Percentiles rank a stretch among this genome's conserved stretches.
phyloP scores from a whole-genome alignment of 805 yeast species.

The Yamadazyma olivae region DNA sequence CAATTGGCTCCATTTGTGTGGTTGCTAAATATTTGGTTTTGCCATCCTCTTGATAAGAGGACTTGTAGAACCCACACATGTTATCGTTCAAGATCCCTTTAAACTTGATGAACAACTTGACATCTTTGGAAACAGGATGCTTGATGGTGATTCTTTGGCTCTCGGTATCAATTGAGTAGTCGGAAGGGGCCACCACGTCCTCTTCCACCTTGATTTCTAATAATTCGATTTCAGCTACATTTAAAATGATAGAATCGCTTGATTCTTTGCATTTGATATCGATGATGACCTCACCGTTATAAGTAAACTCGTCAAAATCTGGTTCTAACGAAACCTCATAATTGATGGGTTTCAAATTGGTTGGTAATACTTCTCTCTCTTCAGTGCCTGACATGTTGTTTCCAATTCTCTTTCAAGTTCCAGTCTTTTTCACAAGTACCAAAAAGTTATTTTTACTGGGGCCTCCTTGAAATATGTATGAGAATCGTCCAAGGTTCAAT shows the following conservation, averaged over 20 bases:
- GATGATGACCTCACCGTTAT: constrained; percentile 53
- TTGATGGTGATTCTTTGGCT: constrained; percentile 24
- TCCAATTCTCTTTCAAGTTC: background rate
- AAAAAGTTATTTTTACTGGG: too few relatives aligned
- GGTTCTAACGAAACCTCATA: constrained; percentile 43
- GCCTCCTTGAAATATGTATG: too few relatives aligned
- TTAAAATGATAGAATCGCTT: constrained; percentile 49
- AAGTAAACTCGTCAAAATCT: constrained; percentile 52
- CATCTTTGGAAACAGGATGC: constrained; percentile 36
- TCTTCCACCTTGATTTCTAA: constrained; percentile 43
- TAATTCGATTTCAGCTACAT: constrained; percentile 64
- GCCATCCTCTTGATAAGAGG: constrained; percentile 61
- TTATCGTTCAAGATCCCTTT: constrained; percentile 67
- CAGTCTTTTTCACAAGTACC: background rate
- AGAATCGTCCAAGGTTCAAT: too few relatives aligned
- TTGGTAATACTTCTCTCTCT: constrained; percentile 36
- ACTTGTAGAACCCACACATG: constrained; percentile 82
- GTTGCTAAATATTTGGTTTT: constrained; percentile 71
- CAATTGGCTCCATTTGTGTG: constrained; percentile 85
- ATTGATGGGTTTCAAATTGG: constrained; percentile 39
- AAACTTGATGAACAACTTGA: constrained; percentile 49
- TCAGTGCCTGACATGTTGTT: too few relatives aligned
- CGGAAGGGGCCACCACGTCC: constrained; percentile 5
- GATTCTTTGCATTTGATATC: constrained; percentile 51
- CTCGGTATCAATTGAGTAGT: constrained; percentile 13